phyloP scores from a whole-genome alignment of 148 eudicot species.

The Nepenthes gracilis region DNA sequence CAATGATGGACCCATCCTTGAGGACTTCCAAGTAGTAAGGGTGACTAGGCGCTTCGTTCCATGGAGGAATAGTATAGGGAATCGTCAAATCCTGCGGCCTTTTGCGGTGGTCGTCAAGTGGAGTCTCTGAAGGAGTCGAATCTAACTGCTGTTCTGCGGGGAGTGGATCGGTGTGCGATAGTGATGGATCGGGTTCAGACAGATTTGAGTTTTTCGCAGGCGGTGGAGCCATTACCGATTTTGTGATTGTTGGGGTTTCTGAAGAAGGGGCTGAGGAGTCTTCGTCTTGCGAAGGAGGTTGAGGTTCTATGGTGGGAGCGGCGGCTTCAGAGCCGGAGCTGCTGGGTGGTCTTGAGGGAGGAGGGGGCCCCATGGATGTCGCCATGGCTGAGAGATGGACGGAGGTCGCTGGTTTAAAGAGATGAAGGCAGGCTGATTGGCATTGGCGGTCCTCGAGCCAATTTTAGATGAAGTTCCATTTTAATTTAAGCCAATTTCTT shows the following conservation, averaged over 20 bases:
- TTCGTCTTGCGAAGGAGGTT: slow-evolving; percentile 13
- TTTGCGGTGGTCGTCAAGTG: slow-evolving; percentile 1
- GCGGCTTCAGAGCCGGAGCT: slow-evolving; percentile 12
- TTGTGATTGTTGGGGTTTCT: slow-evolving; percentile 5
- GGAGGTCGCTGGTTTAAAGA: background rate
- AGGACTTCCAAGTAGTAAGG: slow-evolving; percentile 64
- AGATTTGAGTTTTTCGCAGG: slow-evolving; percentile 32
- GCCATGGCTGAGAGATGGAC: slow-evolving; percentile 18
- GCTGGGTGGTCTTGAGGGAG: slow-evolving; percentile 11
- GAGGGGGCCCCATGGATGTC: slow-evolving; percentile 43
- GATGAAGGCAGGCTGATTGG: background rate
- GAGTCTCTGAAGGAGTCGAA: background rate
- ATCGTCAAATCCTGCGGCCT: slow-evolving; percentile 15
- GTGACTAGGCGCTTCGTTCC: slow-evolving; percentile 71
- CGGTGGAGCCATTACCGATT: slow-evolving; percentile 27
- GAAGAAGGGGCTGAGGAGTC: slow-evolving; percentile 1
- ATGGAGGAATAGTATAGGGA: slow-evolving; percentile 67
- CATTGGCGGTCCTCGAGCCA: no score
- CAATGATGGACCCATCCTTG: slow-evolving; percentile 73
- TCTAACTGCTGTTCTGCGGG: background rate
- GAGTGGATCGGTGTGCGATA: slow-evolving; percentile 4
- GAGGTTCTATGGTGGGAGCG: slow-evolving; percentile 9
- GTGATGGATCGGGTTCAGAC: slow-evolving; percentile 8
- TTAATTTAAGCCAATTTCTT: no score
- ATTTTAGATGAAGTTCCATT: no score